phyloP scores from a whole-genome alignment of 257 asterid species.

The Salvia rosmarinus region DNA sequence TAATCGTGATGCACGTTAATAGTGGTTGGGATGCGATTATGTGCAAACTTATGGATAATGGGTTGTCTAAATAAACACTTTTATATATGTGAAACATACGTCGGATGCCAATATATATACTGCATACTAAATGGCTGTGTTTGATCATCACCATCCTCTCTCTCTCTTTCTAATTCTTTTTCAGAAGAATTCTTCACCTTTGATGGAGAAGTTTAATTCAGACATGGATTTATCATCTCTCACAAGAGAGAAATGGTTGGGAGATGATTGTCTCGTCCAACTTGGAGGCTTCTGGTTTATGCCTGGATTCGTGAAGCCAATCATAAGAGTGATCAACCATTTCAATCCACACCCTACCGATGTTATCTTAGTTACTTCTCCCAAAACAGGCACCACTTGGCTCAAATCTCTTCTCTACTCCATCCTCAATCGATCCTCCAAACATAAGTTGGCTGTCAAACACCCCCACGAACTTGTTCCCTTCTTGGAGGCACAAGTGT shows the following conservation, averaged over 20 bases:
- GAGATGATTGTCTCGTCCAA: constrained; percentile 16
- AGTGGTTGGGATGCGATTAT: no score
- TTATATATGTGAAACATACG: no score
- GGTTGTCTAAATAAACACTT: no score
- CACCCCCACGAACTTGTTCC: constrained; percentile 39
- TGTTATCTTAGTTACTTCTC: constrained; percentile 23
- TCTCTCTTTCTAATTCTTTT: no score
- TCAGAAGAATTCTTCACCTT: background rate
- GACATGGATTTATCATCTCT: constrained; percentile 19
- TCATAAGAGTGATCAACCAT: constrained; percentile 16
- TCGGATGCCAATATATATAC: no score
- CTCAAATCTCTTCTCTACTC: constrained; percentile 37
- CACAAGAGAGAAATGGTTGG: constrained; percentile 33
- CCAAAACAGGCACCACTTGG: constrained; percentile 46
- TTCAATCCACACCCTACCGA: constrained; percentile 36
- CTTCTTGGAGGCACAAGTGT: constrained; percentile 31
- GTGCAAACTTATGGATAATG: no score
- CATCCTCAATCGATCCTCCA: constrained; percentile 16
- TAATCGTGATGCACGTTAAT: no score
- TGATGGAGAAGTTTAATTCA: background rate
- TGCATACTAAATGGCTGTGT: no score
- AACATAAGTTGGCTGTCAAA: constrained; percentile 15
- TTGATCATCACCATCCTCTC: no score
- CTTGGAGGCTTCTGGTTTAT: constrained; percentile 33
- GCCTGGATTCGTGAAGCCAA: constrained; percentile 23